Conservation (phyloP, 2,329 filamentous ascomycete genomes). For the Fusarium nurragi region DNA sequence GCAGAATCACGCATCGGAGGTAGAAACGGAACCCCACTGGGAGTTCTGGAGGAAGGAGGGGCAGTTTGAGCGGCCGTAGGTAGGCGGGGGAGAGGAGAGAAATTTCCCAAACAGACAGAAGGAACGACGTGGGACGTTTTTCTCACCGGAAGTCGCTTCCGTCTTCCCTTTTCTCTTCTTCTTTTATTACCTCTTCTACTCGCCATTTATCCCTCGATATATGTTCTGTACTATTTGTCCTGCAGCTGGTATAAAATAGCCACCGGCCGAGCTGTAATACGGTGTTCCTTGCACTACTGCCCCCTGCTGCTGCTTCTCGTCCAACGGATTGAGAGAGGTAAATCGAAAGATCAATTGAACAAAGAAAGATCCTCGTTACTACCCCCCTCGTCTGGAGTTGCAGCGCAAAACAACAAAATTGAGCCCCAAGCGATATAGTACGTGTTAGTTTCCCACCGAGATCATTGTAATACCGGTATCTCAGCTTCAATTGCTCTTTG, state of each 20-base stretch:
- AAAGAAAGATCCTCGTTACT: slow-evolving; percentile 34
- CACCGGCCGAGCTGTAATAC: slow-evolving; percentile 1
- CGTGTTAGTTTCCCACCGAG: slow-evolving; percentile 14
- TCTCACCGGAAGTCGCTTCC: slow-evolving; percentile 12
- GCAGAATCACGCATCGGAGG: slow-evolving; percentile 29
- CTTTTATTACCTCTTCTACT: slow-evolving; percentile 12
- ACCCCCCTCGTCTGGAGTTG: slow-evolving; percentile 41
- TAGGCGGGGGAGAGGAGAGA: slow-evolving; percentile 20
- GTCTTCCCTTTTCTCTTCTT: slow-evolving; percentile 1
- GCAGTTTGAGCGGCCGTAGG: slow-evolving; percentile 13
- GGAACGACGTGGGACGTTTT: slow-evolving; percentile 25
- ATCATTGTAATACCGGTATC: not conserved
- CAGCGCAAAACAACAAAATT: slow-evolving; percentile 32
- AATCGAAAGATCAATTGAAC: slow-evolving; percentile 25
- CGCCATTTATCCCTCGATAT: slow-evolving; percentile 23
- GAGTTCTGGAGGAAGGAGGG: slow-evolving; percentile 27
- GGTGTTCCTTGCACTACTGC: slow-evolving; percentile 8
- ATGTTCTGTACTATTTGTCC: slow-evolving; percentile 4
- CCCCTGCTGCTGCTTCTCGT: slow-evolving; percentile 44
- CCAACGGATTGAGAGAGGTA: slow-evolving; percentile 37
- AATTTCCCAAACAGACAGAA: slow-evolving; percentile 36
- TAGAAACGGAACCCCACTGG: slow-evolving; percentile 39
- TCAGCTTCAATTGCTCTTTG: slow-evolving; percentile 8
- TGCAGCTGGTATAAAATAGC: not conserved
- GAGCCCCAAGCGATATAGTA: slow-evolving; percentile 5